Base-by-base conservation (phyloP, 306 rosid species). In the Echinosophora koreensis region DNA sequence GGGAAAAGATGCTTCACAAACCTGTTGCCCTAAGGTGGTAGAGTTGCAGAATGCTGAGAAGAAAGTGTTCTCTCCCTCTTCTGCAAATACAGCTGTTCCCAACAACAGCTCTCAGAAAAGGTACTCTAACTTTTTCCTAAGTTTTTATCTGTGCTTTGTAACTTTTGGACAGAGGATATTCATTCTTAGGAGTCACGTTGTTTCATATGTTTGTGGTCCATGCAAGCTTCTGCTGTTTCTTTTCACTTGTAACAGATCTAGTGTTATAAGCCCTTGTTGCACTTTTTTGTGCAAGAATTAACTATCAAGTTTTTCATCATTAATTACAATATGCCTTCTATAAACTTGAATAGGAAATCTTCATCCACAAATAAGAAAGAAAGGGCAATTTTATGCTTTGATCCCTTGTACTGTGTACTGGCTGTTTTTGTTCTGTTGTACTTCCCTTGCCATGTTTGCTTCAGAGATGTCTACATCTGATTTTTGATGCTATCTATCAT, bases 31-130 rank as follows among this genome's bases (percentile, higher is more conserved):
- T 81, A 83, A 84, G 79, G 78, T 68, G 12, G 84, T 73, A 71
- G 90, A 89, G 75, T 83, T 86, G 81, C 92, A 88, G 75, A 89
- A 77, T 76, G 77, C 88, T 68, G 91, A 83, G 35, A 85, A 83
- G 66, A 88, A 88, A 82, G 71, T 80, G 22, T 84, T 69, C 75
- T 85, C 89, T 34, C 73, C 89, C 70, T 80, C 93, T 80, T 67
- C 95, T 87, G 92, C 86, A 42, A 87, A 84, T 28, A 81, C 96
- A 88, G 92, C 97, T 90, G 92, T 89, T 61, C 79, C 88, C 74
- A 90, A 90, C 72, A 90, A 90, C 91, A 92, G 66, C 64, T 90
- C 97, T 86, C 99, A 95, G 91, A 92, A 95, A 90, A 92, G 99
- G 99, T 95, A 11, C 73, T 27, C 8, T 44, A 70, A 44, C 84